A percentile compares a stretch with the other conserved stretches of the same genome.
These are phyloP conservation scores for Paraurostyla sp. DNA, from an alignment of 73 alveolate genomes.

Conservation along the genomic window DNA sequence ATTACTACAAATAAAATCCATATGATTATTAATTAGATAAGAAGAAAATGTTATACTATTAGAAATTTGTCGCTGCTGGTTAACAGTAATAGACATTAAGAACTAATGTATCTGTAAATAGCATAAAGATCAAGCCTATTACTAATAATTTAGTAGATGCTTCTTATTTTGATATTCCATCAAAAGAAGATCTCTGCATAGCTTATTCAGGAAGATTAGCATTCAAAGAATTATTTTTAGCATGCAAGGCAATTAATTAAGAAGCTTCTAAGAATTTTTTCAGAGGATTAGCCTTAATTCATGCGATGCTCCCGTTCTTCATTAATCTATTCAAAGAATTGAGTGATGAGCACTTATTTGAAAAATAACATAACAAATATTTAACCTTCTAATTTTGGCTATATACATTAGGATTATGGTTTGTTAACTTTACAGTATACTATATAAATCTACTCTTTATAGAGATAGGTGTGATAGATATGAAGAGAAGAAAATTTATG, in stretches of 20 bases:
- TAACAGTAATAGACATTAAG: neutral
- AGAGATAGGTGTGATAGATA: constrained; percentile 5
- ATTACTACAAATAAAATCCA: neutral
- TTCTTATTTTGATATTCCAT: neutral
- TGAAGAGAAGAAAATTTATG: neutral
- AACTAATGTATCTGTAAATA: neutral
- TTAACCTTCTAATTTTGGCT: neutral
- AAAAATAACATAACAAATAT: neutral
- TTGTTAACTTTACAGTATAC: neutral
- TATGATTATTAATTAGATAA: neutral
- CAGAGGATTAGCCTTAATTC: neutral
- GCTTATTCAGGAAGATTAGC: neutral
- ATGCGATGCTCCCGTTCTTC: neutral
- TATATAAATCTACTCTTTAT: neutral
- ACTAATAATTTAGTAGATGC: neutral
- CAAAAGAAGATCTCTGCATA: neutral
- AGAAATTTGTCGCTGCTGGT: neutral
- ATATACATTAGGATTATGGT: neutral
- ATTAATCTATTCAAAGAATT: neutral
- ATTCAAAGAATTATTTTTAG: neutral
- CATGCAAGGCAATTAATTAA: neutral
- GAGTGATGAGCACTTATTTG: neutral
- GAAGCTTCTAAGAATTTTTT: neutral
- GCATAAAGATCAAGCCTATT: neutral
- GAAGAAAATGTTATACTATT: neutral